Evolutionary conservation across 2,329 filamentous ascomycete species (phyloP).

Genomic region (Alternaria infectoria): DNA sequence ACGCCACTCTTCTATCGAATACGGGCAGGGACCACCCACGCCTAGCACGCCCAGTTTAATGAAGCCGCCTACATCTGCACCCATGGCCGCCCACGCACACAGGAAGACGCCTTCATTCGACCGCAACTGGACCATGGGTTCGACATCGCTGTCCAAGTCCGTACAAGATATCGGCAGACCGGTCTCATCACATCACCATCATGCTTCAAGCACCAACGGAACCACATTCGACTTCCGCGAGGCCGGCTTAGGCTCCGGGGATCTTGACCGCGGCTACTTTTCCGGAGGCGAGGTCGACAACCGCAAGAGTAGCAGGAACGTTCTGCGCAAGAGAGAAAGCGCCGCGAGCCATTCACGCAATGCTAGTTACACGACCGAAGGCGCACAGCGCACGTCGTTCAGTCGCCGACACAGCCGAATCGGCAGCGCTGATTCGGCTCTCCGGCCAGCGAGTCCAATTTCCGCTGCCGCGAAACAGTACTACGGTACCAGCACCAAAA

Average conservation of each 20-base stretch:
- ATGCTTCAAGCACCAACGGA: constrained; percentile 39
- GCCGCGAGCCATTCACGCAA: constrained; percentile 68
- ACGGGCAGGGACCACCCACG: constrained; percentile 52
- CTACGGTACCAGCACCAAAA: constrained; percentile 59
- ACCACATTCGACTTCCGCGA: constrained; percentile 35
- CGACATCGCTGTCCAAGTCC: constrained; percentile 34
- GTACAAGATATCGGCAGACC: constrained; percentile 37
- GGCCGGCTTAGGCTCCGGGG: constrained; percentile 48
- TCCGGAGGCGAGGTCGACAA: constrained; percentile 85
- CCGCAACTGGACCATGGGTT: constrained; percentile 63
- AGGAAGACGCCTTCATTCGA: constrained; percentile 66
- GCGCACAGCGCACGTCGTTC: constrained; percentile 65
- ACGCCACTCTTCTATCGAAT: constrained; percentile 86
- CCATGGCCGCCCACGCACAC: constrained; percentile 47
- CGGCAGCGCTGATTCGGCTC: constrained; percentile 77
- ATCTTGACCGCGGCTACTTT: constrained; percentile 89
- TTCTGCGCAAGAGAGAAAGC: constrained; percentile 75
- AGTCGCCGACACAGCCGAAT: constrained; percentile 75
- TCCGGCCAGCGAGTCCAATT: constrained; percentile 59
- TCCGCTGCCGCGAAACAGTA: constrained; percentile 73
- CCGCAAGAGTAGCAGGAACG: constrained; percentile 70
- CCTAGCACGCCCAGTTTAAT: constrained; percentile 25
- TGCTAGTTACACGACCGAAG: constrained; percentile 71
- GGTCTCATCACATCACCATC: constrained; percentile 42
- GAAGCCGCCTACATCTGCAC: constrained; percentile 26